Percentiles rank a stretch among this genome's conserved stretches.
Evolutionary conservation across 129 eudicot genomes (phyloP).

Genomic region (Tagetes patula): DNA sequence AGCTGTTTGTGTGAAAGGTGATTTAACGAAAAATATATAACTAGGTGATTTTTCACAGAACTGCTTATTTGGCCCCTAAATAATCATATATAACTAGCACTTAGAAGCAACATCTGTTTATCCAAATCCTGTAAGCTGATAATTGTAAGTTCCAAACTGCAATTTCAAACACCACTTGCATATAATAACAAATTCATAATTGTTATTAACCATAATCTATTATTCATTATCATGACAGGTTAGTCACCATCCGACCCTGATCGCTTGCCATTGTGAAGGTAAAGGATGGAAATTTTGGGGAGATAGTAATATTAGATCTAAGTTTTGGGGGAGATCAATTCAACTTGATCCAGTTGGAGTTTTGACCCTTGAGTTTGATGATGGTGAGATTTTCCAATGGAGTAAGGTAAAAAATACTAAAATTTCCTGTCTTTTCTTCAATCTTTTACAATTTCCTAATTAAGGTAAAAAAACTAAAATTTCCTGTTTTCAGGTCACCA

Average conservation of each 20-base stretch:
- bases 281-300: conserved; percentile 64
- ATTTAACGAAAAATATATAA: not conserved
- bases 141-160: not conserved
- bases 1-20: not conserved
- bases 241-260: conserved; percentile 53
- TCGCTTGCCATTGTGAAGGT: conserved; percentile 59
- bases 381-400: conserved; percentile 59
- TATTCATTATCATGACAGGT: conserved; percentile 34
- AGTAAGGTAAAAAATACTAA: conserved; percentile 41
- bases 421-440: not conserved
- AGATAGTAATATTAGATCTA: conserved; percentile 49
- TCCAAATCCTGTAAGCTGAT: not conserved
- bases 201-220: conserved; percentile 1
- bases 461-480: not conserved
- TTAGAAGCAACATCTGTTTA: not conserved
- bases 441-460: not conserved
- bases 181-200: not conserved
- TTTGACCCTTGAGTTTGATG: conserved; percentile 57
- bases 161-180: not conserved
- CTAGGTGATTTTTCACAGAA: conserved; percentile 2
- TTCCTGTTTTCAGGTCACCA: conserved; percentile 46
- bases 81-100: not conserved
- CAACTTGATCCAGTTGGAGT: conserved; percentile 65
- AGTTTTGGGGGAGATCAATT: conserved; percentile 58
- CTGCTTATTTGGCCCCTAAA: not conserved